Evolutionary conservation across 139 green algal species (phyloP).

Genomic region (Ettlia oleoabundans): DNA sequence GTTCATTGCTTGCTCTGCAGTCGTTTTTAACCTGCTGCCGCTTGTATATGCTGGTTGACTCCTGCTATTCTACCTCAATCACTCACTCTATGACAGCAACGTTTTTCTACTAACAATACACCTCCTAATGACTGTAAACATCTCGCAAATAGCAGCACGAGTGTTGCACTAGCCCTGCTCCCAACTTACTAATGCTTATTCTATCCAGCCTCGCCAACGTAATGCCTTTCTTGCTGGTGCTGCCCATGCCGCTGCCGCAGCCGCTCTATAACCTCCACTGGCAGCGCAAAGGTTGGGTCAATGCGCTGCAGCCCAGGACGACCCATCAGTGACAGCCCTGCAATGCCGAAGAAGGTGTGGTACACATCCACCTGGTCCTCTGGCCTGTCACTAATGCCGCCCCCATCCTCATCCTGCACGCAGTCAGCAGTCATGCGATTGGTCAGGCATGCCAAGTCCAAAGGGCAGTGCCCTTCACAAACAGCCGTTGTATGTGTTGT

Average conservation of each 20-base stretch:
- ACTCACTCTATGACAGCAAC: too few relatives aligned
- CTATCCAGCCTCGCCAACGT: too few relatives aligned
- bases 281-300: constrained; percentile 91
- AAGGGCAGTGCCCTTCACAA: too few relatives aligned
- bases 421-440: not conserved
- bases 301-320: constrained; percentile 73
- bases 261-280: constrained; percentile 69
- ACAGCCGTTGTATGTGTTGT: too few relatives aligned
- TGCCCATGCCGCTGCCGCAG: constrained; percentile 13
- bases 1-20: not conserved
- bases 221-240: not conserved
- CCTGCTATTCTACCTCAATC: too few relatives aligned
- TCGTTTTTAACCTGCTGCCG: too few relatives aligned
- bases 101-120: too few relatives aligned
- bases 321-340: constrained; percentile 88
- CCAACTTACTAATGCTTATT: not conserved
- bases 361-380: constrained; percentile 97
- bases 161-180: not conserved
- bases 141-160: too few relatives aligned
- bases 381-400: constrained; percentile 95
- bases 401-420: constrained; percentile 88
- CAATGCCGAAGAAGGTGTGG: constrained; percentile 99
- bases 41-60: too few relatives aligned
- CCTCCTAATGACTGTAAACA: too few relatives aligned
- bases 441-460: too few relatives aligned